Evolutionary conservation across 2,329 filamentous ascomycete genomes (phyloP).

Genomic region (Fusarium lateritium): DNA sequence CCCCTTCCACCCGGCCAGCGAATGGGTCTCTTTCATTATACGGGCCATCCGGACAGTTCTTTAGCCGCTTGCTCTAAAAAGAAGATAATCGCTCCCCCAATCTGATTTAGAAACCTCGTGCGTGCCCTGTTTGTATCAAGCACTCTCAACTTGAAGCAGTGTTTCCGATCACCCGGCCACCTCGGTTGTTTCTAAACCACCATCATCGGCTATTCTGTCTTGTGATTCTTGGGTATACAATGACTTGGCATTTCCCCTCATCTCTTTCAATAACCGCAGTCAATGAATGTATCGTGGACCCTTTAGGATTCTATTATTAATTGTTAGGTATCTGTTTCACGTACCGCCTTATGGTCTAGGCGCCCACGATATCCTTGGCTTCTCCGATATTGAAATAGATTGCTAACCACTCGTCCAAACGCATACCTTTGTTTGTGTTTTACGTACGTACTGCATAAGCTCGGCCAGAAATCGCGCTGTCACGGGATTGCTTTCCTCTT

Average conservation of each 20-base stretch:
- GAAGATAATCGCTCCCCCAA: constrained; percentile 18
- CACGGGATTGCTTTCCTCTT: constrained; percentile 16
- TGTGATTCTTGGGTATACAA: constrained; percentile 17
- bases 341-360: constrained; percentile 27
- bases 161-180: constrained; percentile 47
- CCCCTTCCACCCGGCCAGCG: constrained; percentile 45
- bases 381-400: constrained; percentile 8
- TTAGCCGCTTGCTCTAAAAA: constrained; percentile 19
- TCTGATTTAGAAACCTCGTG: constrained; percentile 19
- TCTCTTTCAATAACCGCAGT: constrained; percentile 1
- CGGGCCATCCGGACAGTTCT: constrained; percentile 14
- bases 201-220: constrained; percentile 38
- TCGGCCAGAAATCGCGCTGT: constrained; percentile 19
- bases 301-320: constrained; percentile 36
- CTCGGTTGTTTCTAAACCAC: constrained; percentile 36
- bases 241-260: constrained; percentile 22
- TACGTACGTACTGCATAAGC: constrained; percentile 1
- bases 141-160: constrained; percentile 14
- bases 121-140: constrained; percentile 15
- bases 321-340: constrained; percentile 31
- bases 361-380: constrained; percentile 20
- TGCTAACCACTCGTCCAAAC: constrained; percentile 9
- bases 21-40: constrained; percentile 7
- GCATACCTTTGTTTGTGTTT: constrained; percentile 5
- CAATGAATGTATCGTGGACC: constrained; percentile 24